Conservation (phyloP, 257 asterid genomes). For the Nicotiana undulata region DNA sequence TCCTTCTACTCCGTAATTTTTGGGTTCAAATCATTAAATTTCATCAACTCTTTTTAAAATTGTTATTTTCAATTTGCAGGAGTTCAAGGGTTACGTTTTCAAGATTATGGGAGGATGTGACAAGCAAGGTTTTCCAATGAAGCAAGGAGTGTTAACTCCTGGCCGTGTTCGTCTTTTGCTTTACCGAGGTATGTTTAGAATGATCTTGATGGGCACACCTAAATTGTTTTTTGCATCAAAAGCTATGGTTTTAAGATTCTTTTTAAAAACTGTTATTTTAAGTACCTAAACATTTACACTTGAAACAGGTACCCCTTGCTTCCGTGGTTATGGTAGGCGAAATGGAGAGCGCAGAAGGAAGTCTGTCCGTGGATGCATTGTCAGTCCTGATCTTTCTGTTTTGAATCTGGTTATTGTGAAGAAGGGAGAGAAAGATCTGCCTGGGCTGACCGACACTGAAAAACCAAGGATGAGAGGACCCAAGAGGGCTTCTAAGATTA, state of each 20-base stretch:
- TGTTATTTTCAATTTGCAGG: background rate
- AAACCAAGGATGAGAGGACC: slow-evolving; percentile 13
- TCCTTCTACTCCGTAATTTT: background rate
- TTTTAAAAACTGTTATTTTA: background rate
- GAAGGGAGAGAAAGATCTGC: slow-evolving; percentile 7
- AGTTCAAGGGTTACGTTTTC: slow-evolving; percentile 10
- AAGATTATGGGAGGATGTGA: slow-evolving; percentile 12
- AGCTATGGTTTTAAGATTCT: background rate
- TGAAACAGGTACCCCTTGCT: slow-evolving; percentile 6
- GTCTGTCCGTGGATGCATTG: slow-evolving; percentile 14
- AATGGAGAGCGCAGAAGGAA: slow-evolving; percentile 9
- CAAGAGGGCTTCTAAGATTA: slow-evolving; percentile 8
- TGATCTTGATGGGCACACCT: background rate
- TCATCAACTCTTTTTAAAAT: background rate
- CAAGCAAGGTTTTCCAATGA: slow-evolving; percentile 10
- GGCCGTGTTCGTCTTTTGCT: slow-evolving; percentile 11
- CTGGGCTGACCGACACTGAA: slow-evolving; percentile 11
- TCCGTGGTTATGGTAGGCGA: background rate
- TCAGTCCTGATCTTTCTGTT: slow-evolving; percentile 15
- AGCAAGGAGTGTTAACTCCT: slow-evolving; percentile 13
- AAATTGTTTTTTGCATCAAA: background rate
- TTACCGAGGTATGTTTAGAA: background rate
- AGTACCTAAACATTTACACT: background rate
- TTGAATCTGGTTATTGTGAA: slow-evolving; percentile 10
- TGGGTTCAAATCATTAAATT: background rate